Conservation (phyloP, 305 asterid species). For the Solanum aculeatissimum region DNA sequence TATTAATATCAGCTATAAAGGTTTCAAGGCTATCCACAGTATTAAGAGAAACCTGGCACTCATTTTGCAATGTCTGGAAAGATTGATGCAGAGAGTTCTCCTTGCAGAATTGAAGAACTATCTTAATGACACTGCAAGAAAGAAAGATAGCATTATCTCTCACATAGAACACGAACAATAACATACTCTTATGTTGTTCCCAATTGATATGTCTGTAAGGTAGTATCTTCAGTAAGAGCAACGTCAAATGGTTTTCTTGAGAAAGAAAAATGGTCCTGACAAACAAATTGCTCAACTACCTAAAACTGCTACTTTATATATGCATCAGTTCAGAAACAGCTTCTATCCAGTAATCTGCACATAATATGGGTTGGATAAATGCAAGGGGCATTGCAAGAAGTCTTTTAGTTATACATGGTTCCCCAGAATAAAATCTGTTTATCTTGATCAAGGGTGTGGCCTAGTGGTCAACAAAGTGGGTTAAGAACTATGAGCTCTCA, state of each 20-base stretch:
- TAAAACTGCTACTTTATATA: not conserved
- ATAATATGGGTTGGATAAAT: not conserved
- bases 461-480: not conserved
- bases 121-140: constrained; percentile 78
- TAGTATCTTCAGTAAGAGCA: not conserved
- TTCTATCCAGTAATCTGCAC: not conserved
- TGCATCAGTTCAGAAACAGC: not conserved
- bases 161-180: not conserved
- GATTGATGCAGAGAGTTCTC: constrained; percentile 92
- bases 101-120: constrained; percentile 96
- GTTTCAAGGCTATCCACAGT: constrained; percentile 97
- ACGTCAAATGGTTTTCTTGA: not conserved
- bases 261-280: not conserved
- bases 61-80: constrained; percentile 82
- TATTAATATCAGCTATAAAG: constrained; percentile 77
- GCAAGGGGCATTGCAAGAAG: not conserved
- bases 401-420: not conserved
- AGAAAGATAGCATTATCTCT: not conserved
- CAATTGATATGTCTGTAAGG: not conserved
- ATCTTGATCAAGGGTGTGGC: not conserved
- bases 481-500: not conserved
- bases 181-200: not conserved
- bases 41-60: constrained; percentile 94
- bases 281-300: not conserved
- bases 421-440: not conserved